A percentile compares a stretch with the other conserved stretches of the same genome.
Evolutionary conservation across 2,329 filamentous ascomycete species (phyloP).

Genomic region (Microascus cirrosus): DNA sequence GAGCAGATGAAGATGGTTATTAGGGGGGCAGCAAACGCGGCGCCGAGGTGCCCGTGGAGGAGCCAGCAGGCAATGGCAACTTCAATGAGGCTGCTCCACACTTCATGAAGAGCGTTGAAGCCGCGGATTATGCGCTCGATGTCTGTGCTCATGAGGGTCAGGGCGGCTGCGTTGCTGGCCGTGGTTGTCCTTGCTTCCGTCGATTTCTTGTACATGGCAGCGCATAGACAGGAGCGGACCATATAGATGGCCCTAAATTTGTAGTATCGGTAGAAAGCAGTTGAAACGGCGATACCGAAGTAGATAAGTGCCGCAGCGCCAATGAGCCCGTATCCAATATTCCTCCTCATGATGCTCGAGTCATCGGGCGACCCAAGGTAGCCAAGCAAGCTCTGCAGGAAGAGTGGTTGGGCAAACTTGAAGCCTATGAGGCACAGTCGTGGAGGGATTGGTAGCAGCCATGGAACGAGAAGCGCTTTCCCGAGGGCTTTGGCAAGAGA

Average conservation of each 20-base stretch:
- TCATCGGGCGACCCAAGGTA: constrained; percentile 16
- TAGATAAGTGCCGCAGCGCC: constrained; percentile 28
- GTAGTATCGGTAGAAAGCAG: constrained; percentile 26
- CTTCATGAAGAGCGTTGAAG: constrained; percentile 22
- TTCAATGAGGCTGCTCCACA: constrained; percentile 28
- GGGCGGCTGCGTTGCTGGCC: constrained; percentile 24
- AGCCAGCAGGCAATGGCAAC: constrained; percentile 33
- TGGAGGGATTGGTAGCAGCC: constrained; percentile 23
- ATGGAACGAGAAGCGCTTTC: constrained; percentile 17
- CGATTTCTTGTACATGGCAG: constrained; percentile 21
- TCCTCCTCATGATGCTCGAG: constrained; percentile 3
- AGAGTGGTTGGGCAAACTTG: constrained; percentile 29
- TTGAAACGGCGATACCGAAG: constrained; percentile 24
- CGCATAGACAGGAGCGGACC: constrained; percentile 19
- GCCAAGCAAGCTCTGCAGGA: constrained; percentile 24
- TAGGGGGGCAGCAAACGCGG: constrained; percentile 34
- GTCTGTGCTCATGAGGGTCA: constrained; percentile 37
- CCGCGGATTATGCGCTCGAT: constrained; percentile 28
- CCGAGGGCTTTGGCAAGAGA: constrained; percentile 17
- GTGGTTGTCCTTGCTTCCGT: constrained; percentile 17
- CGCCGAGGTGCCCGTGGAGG: constrained; percentile 31
- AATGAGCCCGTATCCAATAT: constrained; percentile 28
- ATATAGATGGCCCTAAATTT: constrained; percentile 19
- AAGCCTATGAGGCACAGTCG: constrained; percentile 25
- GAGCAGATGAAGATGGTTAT: constrained; percentile 23